Evolutionary conservation across 208 protist genomes (phyloP).

Genomic region (Leishmania arabica): DNA sequence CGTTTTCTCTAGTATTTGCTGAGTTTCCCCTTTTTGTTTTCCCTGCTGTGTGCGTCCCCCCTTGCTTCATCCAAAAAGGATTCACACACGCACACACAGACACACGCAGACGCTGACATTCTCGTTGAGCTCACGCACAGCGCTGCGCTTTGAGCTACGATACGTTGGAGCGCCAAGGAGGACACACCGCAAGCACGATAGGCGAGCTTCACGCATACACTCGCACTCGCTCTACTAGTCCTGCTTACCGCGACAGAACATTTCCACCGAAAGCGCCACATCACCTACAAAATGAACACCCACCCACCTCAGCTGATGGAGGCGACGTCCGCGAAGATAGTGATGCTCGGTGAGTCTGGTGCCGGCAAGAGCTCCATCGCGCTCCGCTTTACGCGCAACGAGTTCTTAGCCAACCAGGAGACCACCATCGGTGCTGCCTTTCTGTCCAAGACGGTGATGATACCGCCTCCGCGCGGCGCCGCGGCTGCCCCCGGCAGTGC

Average conservation of each 20-base stretch:
- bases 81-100: too few relatives aligned
- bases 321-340: constrained; percentile 77
- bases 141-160: background rate
- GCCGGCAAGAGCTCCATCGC: constrained; percentile 91
- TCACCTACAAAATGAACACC: constrained; percentile 13
- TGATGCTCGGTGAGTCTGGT: constrained; percentile 88
- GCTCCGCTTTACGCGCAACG: constrained; percentile 84
- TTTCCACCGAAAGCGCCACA: background rate
- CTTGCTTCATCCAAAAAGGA: background rate
- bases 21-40: background rate
- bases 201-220: background rate
- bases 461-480: constrained; percentile 38
- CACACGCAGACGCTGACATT: background rate
- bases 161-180: background rate
- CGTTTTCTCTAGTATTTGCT: background rate
- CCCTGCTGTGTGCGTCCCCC: background rate
- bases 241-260: background rate
- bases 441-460: constrained; percentile 74
- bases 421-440: constrained; percentile 91
- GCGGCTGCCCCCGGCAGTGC: constrained; percentile 16
- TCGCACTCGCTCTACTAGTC: background rate
- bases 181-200: background rate
- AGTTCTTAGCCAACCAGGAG: constrained; percentile 84
- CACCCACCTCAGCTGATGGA: constrained; percentile 36
- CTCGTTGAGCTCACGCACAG: background rate